Base-by-base conservation (phyloP, 2,329 filamentous ascomycete species). In the Colletotrichum shisoi region DNA sequence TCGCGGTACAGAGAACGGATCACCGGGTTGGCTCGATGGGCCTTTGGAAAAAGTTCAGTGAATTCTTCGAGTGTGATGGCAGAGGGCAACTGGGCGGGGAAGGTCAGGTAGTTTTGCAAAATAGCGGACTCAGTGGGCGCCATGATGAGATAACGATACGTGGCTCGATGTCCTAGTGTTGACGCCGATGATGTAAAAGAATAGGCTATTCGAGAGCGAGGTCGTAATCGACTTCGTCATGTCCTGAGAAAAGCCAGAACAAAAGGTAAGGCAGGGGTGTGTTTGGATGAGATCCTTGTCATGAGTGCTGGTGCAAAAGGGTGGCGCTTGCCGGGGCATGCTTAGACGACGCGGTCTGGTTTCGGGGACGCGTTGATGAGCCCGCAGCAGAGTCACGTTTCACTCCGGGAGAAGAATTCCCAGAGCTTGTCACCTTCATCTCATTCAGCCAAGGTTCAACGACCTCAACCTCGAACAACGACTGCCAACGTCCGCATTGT, bases 11-110 rank as follows among this genome's bases (percentile, higher is more conserved):
- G 82, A 0, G 84, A 81, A 63, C 87, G 86, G 54, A 94, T 84
- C 63, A 90, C 87, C 0, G 90, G 86, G 53, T 89, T 89, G 27
- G 84, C 80, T 67, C 89, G 89, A 57, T 89, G 82, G 45, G 85
- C 78, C 57, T 84, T 86, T 12, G 93, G 92, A 74, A 96, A 95
- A 48, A 94, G 84, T 34, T 89, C 84, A 49, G 87, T 88, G 81
- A 96, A 96, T 71, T 92, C 86, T 64, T 88, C 83, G 53, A 93
- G 84, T 8, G 92, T 89, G 71, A 93, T 82, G 74, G 93, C 86
- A 70, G 89, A 85, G 48, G 91, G 89, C 44, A 96, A 83, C 34
- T 90, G 85, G 8, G 92, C 89, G 13, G 93, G 91, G 37, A 89
- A 84, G 42, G 96, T 85, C 66, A 96, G 87, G 76, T 94, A 96